A percentile compares a stretch with the other conserved stretches of the same genome.
Conservation (phyloP, 805 yeast species). For the Candida easanensis region DNA sequence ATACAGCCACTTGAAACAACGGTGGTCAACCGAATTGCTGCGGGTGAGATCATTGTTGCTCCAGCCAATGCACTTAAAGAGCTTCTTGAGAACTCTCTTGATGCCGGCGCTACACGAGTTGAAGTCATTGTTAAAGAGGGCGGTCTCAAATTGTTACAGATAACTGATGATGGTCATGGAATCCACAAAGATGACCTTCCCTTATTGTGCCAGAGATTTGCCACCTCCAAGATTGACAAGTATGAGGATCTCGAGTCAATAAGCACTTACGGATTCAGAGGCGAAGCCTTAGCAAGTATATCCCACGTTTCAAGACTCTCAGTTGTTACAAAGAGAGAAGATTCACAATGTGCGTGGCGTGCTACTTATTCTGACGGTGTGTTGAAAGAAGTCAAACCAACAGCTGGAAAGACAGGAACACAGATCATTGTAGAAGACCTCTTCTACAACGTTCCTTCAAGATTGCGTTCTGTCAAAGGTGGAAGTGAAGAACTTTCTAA, state of each 20-base stretch:
- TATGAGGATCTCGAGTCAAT: constrained; percentile 76
- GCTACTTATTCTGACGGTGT: constrained; percentile 69
- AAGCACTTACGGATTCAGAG: constrained; percentile 89
- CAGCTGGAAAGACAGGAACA: constrained; percentile 89
- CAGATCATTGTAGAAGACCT: constrained; percentile 82
- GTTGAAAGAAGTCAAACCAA: constrained; percentile 49
- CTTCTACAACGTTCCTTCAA: constrained; percentile 82
- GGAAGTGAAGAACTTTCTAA: constrained; percentile 71
- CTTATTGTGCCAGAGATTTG: constrained; percentile 84
- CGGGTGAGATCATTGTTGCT: constrained; percentile 92
- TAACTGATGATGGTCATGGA: constrained; percentile 88
- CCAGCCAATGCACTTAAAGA: constrained; percentile 96
- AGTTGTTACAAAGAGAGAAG: constrained; percentile 69
- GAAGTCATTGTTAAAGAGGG: constrained; percentile 89
- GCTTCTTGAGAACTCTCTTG: constrained; percentile 86
- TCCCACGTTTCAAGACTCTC: constrained; percentile 84
- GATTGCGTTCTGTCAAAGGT: constrained; percentile 63
- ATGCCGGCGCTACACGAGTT: constrained; percentile 71
- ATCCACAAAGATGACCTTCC: constrained; percentile 69
- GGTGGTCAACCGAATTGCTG: constrained; percentile 91
- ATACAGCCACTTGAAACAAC: constrained; percentile 52
- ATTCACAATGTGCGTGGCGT: constrained; percentile 65
- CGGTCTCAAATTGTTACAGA: constrained; percentile 81
- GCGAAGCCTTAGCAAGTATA: constrained; percentile 94
- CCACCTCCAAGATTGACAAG: constrained; percentile 76